These are phyloP conservation scores for Syzygium malaccense DNA, from an alignment of 441 rosid species.

Conservation along the genomic window DNA sequence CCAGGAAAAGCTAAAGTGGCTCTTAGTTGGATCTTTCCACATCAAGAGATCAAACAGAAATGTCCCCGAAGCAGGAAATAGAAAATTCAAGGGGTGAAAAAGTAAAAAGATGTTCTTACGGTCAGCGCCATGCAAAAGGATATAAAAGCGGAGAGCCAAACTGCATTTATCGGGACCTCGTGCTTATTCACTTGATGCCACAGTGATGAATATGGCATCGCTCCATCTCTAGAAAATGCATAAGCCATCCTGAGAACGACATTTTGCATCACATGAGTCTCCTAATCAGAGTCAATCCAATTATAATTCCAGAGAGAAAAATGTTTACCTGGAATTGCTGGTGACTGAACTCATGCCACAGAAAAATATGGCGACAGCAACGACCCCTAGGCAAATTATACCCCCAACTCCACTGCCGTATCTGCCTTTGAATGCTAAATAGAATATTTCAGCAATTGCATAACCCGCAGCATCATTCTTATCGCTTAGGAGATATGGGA, in stretches of 20 bases:
- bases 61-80: neutral
- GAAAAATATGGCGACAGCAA: constrained; percentile 86
- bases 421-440: constrained; percentile 74
- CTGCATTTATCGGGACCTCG: constrained; percentile 86
- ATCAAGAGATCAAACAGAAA: neutral
- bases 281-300: neutral
- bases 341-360: constrained; percentile 98
- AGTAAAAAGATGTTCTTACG: constrained; percentile 27
- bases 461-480: constrained; percentile 87
- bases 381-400: constrained; percentile 75
- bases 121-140: constrained; percentile 97
- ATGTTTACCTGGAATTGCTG: constrained; percentile 60
- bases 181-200: constrained; percentile 93
- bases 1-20: neutral
- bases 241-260: constrained; percentile 74
- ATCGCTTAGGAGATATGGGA: constrained; percentile 58
- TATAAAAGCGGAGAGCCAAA: constrained; percentile 71
- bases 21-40: neutral
- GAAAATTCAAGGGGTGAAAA: neutral
- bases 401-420: constrained; percentile 88
- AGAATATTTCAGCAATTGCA: constrained; percentile 89
- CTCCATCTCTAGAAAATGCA: constrained; percentile 98
- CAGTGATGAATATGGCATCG: constrained; percentile 75
- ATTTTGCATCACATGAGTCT: neutral
- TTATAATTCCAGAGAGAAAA: neutral